Percentiles rank a stretch among this genome's conserved stretches.
phyloP scores from a whole-genome alignment of 2,329 filamentous ascomycete species.

The Thelonectria discophora region DNA sequence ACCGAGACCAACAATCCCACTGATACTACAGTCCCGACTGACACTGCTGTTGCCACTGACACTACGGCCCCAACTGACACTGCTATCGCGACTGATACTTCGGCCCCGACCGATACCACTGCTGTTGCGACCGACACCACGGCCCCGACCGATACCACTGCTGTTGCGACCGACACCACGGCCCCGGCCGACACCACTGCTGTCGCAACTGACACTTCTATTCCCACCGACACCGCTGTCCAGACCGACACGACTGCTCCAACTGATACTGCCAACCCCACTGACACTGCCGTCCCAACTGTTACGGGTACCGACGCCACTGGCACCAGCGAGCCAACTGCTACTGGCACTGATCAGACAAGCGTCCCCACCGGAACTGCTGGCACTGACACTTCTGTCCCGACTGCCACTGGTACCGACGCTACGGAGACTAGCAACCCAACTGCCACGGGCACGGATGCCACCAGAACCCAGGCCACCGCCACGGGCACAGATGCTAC shows the following conservation, averaged over 20 bases:
- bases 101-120: not conserved
- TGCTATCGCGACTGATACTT: not conserved
- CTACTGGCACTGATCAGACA: not conserved
- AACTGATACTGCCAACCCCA: not conserved
- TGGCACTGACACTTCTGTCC: slow-evolving; percentile 4
- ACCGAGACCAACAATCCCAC: not conserved
- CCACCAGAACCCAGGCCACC: slow-evolving; percentile 10
- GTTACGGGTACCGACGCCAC: not conserved
- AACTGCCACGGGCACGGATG: slow-evolving; percentile 14
- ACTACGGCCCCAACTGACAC: slow-evolving; percentile 1
- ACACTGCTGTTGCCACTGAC: not conserved
- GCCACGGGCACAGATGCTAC: slow-evolving; percentile 4
- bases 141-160: slow-evolving; percentile 24
- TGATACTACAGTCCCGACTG: not conserved
- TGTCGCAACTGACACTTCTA: slow-evolving; percentile 16
- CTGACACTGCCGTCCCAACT: not conserved
- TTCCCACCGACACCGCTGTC: not conserved
- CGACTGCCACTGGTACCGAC: slow-evolving; percentile 8
- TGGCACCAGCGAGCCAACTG: not conserved
- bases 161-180: slow-evolving; percentile 21
- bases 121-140: slow-evolving; percentile 3
- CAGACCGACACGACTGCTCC: not conserved
- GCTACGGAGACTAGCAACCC: slow-evolving; percentile 2
- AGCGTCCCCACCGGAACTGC: not conserved
- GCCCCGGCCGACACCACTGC: slow-evolving; percentile 13